phyloP scores from a whole-genome alignment of 78 protist genomes.

The Dictyostelium purpureum region DNA sequence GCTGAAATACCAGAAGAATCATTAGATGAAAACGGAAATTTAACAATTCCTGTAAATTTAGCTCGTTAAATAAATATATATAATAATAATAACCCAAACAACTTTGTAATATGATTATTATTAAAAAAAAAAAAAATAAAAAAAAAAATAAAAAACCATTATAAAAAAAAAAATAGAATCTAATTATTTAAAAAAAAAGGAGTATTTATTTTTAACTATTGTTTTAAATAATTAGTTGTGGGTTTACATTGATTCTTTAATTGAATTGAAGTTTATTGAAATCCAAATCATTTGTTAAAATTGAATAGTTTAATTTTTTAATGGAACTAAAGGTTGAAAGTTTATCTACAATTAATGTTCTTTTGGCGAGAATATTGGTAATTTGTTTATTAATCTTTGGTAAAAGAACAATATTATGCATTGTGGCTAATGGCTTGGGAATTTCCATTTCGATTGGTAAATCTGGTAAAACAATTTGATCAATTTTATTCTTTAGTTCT shows the following conservation, averaged over 20 bases:
- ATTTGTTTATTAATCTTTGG: constrained; percentile 29
- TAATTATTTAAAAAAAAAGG: not conserved
- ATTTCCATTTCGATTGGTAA: constrained; percentile 40
- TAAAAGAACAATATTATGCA: constrained; percentile 8
- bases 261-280: constrained; percentile 23
- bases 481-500: not conserved
- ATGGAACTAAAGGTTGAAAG: not conserved
- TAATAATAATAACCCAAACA: not conserved
- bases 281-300: constrained; percentile 27
- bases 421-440: constrained; percentile 13
- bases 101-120: not conserved
- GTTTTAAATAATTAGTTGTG: not conserved
- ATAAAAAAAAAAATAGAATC: not conserved
- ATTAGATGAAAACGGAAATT: not conserved
- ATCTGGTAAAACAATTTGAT: not conserved
- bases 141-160: not conserved
- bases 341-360: not conserved
- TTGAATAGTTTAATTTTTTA: not conserved
- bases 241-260: no score
- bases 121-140: not conserved
- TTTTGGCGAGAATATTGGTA: not conserved
- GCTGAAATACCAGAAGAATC: not conserved
- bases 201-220: not conserved
- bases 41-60: not conserved
- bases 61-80: no score